A percentile compares a stretch with the other conserved stretches of the same genome.
These are phyloP conservation scores for Begonia loranthoides DNA, from an alignment of 306 rosid genomes.

Conservation along the genomic window DNA sequence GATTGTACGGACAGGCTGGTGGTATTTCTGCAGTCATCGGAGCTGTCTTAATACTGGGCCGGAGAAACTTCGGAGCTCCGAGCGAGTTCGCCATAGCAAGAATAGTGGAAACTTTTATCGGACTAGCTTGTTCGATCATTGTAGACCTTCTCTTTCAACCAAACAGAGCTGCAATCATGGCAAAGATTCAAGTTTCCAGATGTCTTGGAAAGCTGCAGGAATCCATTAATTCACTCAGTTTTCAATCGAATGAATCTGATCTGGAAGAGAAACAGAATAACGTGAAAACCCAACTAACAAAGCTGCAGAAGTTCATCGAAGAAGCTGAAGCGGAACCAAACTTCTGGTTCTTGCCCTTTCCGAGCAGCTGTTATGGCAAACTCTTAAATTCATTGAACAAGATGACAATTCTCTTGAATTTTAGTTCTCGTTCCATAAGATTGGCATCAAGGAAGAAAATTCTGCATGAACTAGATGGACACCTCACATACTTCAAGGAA, in stretches of 20 bases:
- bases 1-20: conserved; percentile 56
- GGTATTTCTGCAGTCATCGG: conserved; percentile 55
- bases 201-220: conserved; percentile 19
- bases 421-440: conserved; percentile 17
- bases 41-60: conserved; percentile 38
- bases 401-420: conserved; percentile 27
- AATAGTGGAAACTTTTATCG: conserved; percentile 48
- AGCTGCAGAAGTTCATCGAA: conserved; percentile 21
- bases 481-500: conserved; percentile 28
- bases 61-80: conserved; percentile 39
- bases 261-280: conserved; percentile 19
- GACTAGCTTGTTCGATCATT: conserved; percentile 32
- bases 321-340: conserved; percentile 58
- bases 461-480: conserved; percentile 17
- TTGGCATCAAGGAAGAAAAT: conserved; percentile 21
- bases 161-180: conserved; percentile 33
- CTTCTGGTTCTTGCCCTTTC: conserved; percentile 57
- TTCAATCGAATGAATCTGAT: neutral
- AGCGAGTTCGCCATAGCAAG: conserved; percentile 47
- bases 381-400: conserved; percentile 28
- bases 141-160: conserved; percentile 41
- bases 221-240: conserved; percentile 25
- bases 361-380: conserved; percentile 27
- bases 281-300: conserved; percentile 18
- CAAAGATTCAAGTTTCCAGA: conserved; percentile 29